Conservation (phyloP, 345 rosid species). For the Lumnitzera racemosa region DNA sequence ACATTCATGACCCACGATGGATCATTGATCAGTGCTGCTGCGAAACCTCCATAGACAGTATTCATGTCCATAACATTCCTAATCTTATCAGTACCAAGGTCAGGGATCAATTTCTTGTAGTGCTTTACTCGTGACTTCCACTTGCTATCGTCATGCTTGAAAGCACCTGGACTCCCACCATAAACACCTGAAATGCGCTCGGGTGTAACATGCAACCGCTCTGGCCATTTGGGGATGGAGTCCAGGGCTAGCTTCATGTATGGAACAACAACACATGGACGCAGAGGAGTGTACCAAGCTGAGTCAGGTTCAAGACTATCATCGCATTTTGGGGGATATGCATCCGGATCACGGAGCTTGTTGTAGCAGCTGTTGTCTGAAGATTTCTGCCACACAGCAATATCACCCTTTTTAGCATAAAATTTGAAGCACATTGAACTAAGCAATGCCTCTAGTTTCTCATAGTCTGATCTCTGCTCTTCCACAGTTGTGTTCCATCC, state of each 20-base stretch:
- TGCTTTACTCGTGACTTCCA: constrained; percentile 77
- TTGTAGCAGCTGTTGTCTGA: constrained; percentile 59
- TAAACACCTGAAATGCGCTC: constrained; percentile 63
- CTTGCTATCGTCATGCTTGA: constrained; percentile 70
- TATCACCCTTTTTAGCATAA: constrained; percentile 79
- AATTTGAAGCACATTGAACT: constrained; percentile 89
- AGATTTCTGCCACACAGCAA: constrained; percentile 93
- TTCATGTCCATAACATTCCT: constrained; percentile 99
- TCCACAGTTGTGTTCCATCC: constrained; percentile 97
- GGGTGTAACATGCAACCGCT: constrained; percentile 60
- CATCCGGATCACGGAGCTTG: constrained; percentile 59
- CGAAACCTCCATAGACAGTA: constrained; percentile 91
- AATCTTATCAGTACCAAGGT: constrained; percentile 69
- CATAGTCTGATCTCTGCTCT: constrained; percentile 83
- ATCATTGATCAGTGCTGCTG: constrained; percentile 63
- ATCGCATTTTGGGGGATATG: constrained; percentile 86
- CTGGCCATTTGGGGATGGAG: constrained; percentile 80
- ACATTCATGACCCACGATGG: constrained; percentile 98
- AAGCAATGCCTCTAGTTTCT: constrained; percentile 67
- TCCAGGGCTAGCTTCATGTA: constrained; percentile 50
- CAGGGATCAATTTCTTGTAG: constrained; percentile 81
- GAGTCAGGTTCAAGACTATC: constrained; percentile 95
- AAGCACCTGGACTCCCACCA: constrained; percentile 56
- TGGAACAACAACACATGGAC: constrained; percentile 85
- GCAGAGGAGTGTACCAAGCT: constrained; percentile 96